phyloP scores from a whole-genome alignment of 306 rosid species.

The Vigna mungo region DNA sequence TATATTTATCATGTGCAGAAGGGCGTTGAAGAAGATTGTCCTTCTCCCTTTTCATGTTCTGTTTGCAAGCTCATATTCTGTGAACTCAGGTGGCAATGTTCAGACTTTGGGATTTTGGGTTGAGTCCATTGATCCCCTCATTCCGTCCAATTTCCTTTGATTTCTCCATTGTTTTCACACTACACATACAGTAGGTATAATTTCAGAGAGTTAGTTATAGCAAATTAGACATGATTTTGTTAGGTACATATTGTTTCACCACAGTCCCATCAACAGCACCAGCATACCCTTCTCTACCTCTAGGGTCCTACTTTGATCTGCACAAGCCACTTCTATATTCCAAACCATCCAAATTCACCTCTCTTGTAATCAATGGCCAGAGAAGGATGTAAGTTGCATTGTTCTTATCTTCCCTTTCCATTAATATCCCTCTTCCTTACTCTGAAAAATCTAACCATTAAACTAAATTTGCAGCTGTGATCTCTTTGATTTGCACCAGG shows the following conservation, averaged over 20 bases:
- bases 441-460: neutral
- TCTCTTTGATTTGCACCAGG: slow-evolving; percentile 64
- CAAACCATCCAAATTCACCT: neutral
- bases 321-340: slow-evolving; percentile 12
- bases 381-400: slow-evolving; percentile 1
- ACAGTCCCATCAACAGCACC: slow-evolving; percentile 1
- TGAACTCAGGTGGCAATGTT: slow-evolving; percentile 5
- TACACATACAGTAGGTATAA: neutral
- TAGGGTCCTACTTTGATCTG: neutral
- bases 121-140: neutral
- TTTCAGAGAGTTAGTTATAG: slow-evolving; percentile 4
- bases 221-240: slow-evolving; percentile 35
- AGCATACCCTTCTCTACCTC: slow-evolving; percentile 7
- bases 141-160: neutral
- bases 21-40: neutral
- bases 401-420: neutral
- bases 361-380: slow-evolving; percentile 10
- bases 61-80: neutral
- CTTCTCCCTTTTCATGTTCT: slow-evolving; percentile 4
- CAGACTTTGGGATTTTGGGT: neutral
- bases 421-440: neutral
- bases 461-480: slow-evolving; percentile 63
- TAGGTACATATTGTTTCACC: slow-evolving; percentile 18
- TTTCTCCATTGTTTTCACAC: neutral
- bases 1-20: neutral